Base-by-base conservation (phyloP, 2,329 filamentous ascomycete species). In the Epichloe hybrida region DNA sequence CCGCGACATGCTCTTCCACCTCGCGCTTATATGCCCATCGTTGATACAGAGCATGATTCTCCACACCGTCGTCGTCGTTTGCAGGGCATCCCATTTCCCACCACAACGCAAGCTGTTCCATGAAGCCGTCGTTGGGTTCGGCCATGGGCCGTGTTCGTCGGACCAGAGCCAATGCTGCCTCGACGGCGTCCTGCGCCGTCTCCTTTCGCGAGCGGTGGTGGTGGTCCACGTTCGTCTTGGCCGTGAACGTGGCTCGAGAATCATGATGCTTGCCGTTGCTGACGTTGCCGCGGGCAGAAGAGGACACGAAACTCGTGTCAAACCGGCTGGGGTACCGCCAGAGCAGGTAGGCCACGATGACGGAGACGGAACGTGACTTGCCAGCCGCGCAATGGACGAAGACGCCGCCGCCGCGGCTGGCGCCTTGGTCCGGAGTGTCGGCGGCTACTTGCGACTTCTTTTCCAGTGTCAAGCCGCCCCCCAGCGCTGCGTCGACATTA, bases 41-140 rank as follows among this genome's bases (percentile, higher is more conserved):
- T 65, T 93, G 88, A 67, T 97, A 98, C 13, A 77, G 69, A 1
- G 88, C 84, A 45, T 89, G 77, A 9, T 74, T 70, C 55, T 86
- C 83, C 15, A 81, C 72, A 41, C 71, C 70, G 4, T 70, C 77
- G 46, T 35, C 13, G 5, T n/a, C 38, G 11, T 42, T n/a, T 20
- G 17, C 46, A 1, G 90, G 87, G 57, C 84, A 91, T 45, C 81
- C 81, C 87, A 96, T 95, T 57, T 84, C 73, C 72, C 88, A 85
- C 74, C 91, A 98, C 50, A 97, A 72, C 57, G 84, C 75, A 5
- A 98, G 76, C 67, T 98, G 93, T 48, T 80, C 72, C 81, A 91
- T 89, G 74, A 98, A 98, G 31, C 90, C 91, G 35, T 80, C 72
- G 64, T 98, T 98, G 3, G 93, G 93, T 62, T 95, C 88, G 54